Base-by-base conservation (phyloP, 1,139 yeast species). In the Kodamaea plutei region DNA sequence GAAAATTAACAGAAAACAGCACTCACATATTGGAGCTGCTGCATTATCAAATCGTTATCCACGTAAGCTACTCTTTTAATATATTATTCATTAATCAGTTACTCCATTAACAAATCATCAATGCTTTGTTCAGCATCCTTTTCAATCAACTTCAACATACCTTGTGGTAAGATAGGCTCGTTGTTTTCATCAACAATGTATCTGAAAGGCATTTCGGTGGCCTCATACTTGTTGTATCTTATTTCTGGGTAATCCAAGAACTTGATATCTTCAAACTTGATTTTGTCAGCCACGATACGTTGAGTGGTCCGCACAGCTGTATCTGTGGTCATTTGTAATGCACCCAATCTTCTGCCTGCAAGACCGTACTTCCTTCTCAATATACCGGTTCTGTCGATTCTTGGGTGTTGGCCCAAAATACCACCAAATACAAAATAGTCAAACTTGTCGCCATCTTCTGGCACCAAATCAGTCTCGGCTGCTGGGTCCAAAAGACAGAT, bases 181-280 rank as follows among this genome's bases (percentile, higher is more conserved):
- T 76, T 77, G 2, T 71, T 48, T 3, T 59, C 64, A 43, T 79
- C 81, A 35, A 79, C 62, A 18, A 91, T 82, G 49, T 91, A 91
- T 52, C 97, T 70, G 63, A 91, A 91, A 3, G 98, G 98, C 98
- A 91, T 91, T 54, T 91, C 96, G 0, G 96, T 88, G 5, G 95
- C 84, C 57, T 91, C 97, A 51, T 84, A 77, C 55, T 81, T 82
- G 60, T 69, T 82, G 63, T 84, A 89, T 52, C 87, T 76, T 44
- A 91, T 82, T 58, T 89, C 97, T 2, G 98, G 98, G 52, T 85
- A 88, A 55, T 91, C 97, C 39, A 89, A 76, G 54, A 85, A 89
- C 35, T 75, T 73, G 38, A 91, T 85, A 29, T 83, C 73, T 37
- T 82, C 83, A 44, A 91, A 82, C 47, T 54, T 50, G 8, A 54